These are phyloP conservation scores for Macroventuria anomochaeta DNA, from an alignment of 2,329 filamentous ascomycete genomes.

Conservation along the genomic window DNA sequence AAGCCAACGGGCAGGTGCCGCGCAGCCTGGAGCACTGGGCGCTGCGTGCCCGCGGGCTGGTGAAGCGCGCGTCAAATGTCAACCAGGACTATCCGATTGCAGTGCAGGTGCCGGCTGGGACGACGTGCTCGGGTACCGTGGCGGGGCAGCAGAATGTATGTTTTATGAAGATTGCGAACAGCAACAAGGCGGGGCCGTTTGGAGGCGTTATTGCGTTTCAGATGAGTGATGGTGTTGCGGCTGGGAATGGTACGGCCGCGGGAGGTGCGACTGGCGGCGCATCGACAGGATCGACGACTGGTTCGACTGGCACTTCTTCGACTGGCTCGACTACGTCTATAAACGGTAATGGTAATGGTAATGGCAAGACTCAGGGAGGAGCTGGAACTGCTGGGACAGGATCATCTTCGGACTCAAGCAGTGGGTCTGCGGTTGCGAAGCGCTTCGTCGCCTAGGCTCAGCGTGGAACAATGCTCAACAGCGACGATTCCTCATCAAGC, in stretches of 20 bases:
- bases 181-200: constrained; percentile 29
- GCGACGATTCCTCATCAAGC: too few species aligned
- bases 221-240: constrained; percentile 15
- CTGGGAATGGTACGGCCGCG: constrained; percentile 6
- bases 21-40: constrained; percentile 10
- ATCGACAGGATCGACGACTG: too few species aligned
- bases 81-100: constrained; percentile 22
- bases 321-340: not conserved
- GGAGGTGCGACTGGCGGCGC: not conserved
- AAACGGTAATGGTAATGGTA: too few species aligned
- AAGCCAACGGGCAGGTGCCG: constrained; percentile 18
- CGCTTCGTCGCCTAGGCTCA: not conserved
- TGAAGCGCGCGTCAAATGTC: constrained; percentile 24
- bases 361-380: not conserved
- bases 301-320: not conserved
- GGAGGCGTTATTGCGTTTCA: constrained; percentile 32
- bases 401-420: not conserved
- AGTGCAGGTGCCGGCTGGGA: constrained; percentile 57
- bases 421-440: not conserved
- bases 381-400: not conserved
- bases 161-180: constrained; percentile 32
- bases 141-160: constrained; percentile 64
- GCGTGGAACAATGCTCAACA: not conserved
- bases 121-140: constrained; percentile 63
- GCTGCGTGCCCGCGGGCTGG: constrained; percentile 11